These are phyloP conservation scores for Camillea tinctor DNA, from an alignment of 2,329 filamentous ascomycete genomes.

Conservation along the genomic window DNA sequence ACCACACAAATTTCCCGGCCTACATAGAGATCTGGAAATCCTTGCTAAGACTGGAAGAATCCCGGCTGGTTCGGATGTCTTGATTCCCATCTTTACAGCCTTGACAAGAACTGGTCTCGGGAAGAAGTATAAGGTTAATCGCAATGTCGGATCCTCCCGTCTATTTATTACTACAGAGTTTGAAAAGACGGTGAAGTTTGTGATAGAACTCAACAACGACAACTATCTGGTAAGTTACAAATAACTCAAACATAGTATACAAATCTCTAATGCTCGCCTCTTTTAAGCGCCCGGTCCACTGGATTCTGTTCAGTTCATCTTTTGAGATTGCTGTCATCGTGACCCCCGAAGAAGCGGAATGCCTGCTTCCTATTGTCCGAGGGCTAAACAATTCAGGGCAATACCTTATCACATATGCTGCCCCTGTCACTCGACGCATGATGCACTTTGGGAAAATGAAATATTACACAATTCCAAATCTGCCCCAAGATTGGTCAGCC, in stretches of 20 bases:
- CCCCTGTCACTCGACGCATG: slow-evolving; percentile 61
- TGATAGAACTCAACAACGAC: slow-evolving; percentile 28
- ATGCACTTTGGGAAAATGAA: slow-evolving; percentile 52
- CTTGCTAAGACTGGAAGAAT: slow-evolving; percentile 48
- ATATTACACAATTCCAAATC: slow-evolving; percentile 51
- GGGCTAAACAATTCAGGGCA: not conserved
- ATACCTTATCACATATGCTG: slow-evolving; percentile 56
- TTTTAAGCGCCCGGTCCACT: slow-evolving; percentile 50
- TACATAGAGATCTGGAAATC: slow-evolving; percentile 45
- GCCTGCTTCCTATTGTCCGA: slow-evolving; percentile 46
- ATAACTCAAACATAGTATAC: slow-evolving; percentile 12
- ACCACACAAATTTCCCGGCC: slow-evolving; percentile 41
- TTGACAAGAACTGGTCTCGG: slow-evolving; percentile 38
- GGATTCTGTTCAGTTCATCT: slow-evolving; percentile 55
- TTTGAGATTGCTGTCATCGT: slow-evolving; percentile 52
- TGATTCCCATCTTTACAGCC: slow-evolving; percentile 41
- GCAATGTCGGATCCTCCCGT: slow-evolving; percentile 11
- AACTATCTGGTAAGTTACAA: slow-evolving; percentile 34
- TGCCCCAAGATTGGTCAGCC: slow-evolving; percentile 39
- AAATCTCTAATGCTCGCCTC: slow-evolving; percentile 18
- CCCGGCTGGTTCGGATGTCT: slow-evolving; percentile 35
- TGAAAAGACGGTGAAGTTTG: slow-evolving; percentile 40
- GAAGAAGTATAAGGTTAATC: slow-evolving; percentile 31
- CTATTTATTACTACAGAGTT: slow-evolving; percentile 48
- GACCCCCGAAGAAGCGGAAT: slow-evolving; percentile 62